These are phyloP conservation scores for Plasmodium sp. DNA, from an alignment of 169 alveolate species.

Conservation along the genomic window DNA sequence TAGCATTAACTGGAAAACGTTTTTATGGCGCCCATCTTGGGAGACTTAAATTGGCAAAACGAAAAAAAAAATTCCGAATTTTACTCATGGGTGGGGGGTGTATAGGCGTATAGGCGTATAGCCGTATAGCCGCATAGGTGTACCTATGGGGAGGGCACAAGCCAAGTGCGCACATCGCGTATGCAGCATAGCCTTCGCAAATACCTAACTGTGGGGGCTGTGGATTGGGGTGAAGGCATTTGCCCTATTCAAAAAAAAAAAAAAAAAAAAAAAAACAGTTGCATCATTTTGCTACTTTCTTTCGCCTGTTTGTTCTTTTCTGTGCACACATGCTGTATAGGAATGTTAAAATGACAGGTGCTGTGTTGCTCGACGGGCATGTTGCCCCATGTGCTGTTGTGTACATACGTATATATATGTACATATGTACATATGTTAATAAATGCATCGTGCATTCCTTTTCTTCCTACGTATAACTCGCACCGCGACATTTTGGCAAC, in stretches of 20 bases:
- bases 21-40: not conserved
- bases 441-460: not conserved
- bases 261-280: not conserved
- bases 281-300: not conserved
- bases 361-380: not conserved
- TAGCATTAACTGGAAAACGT: not conserved
- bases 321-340: not conserved
- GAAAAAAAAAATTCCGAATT: not conserved
- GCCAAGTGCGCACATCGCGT: not conserved
- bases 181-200: not conserved
- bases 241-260: not conserved
- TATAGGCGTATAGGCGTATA: too few relatives aligned
- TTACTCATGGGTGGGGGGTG: not conserved
- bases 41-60: not conserved
- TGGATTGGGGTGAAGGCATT: not conserved
- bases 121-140: not conserved
- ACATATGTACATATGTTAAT: not conserved
- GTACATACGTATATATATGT: not conserved
- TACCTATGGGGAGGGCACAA: not conserved
- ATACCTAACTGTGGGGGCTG: not conserved
- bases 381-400: not conserved
- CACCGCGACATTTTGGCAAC: not conserved
- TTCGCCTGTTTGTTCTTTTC: not conserved
- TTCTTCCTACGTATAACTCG: not conserved
- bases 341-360: not conserved